Conservation (phyloP, 2,329 filamentous ascomycete species). For the Cephalotrichum gorgonifer region DNA sequence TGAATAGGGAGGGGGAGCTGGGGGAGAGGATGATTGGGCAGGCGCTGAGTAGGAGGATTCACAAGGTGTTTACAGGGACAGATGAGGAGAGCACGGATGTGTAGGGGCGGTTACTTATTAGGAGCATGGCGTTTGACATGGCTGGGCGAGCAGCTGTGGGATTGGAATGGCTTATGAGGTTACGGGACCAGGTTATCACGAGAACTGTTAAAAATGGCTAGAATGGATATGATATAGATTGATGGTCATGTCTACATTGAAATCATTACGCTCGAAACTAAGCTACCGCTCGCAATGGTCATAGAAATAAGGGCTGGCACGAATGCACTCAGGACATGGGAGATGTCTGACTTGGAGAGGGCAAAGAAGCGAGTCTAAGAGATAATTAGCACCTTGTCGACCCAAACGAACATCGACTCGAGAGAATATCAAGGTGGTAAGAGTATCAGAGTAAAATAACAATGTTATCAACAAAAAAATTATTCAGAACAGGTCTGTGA, state of each 20-base stretch:
- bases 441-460: constrained; percentile 55
- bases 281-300: too few relatives aligned
- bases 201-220: too few relatives aligned
- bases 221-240: too few relatives aligned
- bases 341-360: neutral
- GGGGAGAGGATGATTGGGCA: constrained; percentile 46
- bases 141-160: neutral
- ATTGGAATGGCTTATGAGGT: neutral
- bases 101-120: constrained; percentile 15
- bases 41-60: constrained; percentile 46
- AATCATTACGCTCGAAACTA: too few relatives aligned
- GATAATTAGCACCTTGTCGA: neutral
- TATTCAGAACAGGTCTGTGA: constrained; percentile 82
- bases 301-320: neutral
- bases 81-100: constrained; percentile 47
- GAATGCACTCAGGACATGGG: neutral
- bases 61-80: constrained; percentile 47
- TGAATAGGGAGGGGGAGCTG: constrained; percentile 45
- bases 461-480: constrained; percentile 58
- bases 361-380: neutral
- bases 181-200: too few relatives aligned
- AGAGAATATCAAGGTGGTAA: constrained; percentile 42
- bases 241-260: too few relatives aligned
- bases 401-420: neutral
- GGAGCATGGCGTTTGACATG: neutral